Evolutionary conservation across 164 flowering plant genomes (phyloP).

Genomic region (Liquidambar formosana): DNA sequence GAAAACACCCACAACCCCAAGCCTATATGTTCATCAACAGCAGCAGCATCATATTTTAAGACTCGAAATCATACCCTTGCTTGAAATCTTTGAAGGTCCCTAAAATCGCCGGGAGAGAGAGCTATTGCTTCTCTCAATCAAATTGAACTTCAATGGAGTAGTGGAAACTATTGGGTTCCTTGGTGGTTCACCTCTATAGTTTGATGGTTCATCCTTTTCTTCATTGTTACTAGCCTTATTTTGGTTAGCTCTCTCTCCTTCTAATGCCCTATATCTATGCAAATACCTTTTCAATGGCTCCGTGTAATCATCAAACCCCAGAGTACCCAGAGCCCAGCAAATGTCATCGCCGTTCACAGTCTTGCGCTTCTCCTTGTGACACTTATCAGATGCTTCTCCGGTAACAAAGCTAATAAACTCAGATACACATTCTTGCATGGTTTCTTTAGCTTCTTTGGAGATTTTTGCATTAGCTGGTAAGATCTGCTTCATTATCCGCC

Average conservation of each 20-base stretch:
- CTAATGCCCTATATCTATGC: conserved; percentile 57
- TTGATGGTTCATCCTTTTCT: conserved; percentile 14
- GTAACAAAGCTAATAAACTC: conserved; percentile 87
- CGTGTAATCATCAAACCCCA: conserved; percentile 74
- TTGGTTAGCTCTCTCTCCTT: conserved; percentile 53
- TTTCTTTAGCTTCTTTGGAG: conserved; percentile 83
- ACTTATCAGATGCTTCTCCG: conserved; percentile 78
- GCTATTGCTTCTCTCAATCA: conserved; percentile 28
- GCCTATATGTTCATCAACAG: not conserved
- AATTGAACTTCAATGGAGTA: conserved; percentile 22
- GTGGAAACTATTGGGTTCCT: conserved; percentile 9
- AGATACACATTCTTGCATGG: conserved; percentile 81
- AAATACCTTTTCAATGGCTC: conserved; percentile 63
- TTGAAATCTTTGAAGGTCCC: conserved; percentile 8
- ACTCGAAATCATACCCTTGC: conserved; percentile 4
- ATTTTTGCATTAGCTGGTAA: conserved; percentile 71
- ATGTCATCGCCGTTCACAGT: conserved; percentile 79
- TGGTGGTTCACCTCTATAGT: conserved; percentile 13
- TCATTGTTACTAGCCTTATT: conserved; percentile 27
- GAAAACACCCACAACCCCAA: conserved; percentile 4
- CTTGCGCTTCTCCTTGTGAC: conserved; percentile 77
- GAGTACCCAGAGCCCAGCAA: conserved; percentile 58
- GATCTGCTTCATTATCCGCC: conserved; percentile 76
- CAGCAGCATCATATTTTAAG: not conserved
- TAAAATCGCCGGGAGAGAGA: conserved; percentile 33